phyloP scores from a whole-genome alignment of 192 early-diverging fungal species.

The Coemansia sp. region DNA sequence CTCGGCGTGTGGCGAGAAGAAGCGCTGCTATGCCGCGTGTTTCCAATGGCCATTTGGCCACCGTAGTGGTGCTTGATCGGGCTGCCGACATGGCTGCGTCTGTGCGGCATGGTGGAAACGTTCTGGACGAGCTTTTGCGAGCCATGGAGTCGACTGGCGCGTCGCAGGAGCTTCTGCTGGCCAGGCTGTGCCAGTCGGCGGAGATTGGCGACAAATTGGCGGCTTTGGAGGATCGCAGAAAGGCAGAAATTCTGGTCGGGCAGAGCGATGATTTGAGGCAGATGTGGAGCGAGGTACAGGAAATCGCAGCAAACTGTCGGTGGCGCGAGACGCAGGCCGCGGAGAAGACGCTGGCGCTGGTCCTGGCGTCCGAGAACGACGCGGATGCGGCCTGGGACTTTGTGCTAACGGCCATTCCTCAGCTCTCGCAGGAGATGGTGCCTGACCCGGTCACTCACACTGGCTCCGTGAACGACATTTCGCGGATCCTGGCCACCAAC shows the following conservation, averaged over 20 bases:
- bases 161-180: not conserved
- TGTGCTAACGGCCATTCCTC: slow-evolving; percentile 36
- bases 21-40: slow-evolving; percentile 25
- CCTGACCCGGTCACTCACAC: not conserved
- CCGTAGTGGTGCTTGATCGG: slow-evolving; percentile 46
- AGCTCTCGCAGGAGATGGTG: slow-evolving; percentile 12
- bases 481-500: not conserved
- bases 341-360: slow-evolving; percentile 49
- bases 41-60: slow-evolving; percentile 5
- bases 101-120: slow-evolving; percentile 27
- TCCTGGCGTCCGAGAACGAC: slow-evolving; percentile 30
- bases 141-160: slow-evolving; percentile 6
- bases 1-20: slow-evolving; percentile 25
- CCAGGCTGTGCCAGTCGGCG: not conserved
- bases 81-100: slow-evolving; percentile 38
- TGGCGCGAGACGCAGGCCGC: slow-evolving; percentile 45
- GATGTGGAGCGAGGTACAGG: slow-evolving; percentile 8
- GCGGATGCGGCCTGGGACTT: slow-evolving; percentile 48
- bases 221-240: not conserved
- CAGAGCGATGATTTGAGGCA: not conserved
- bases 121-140: slow-evolving; percentile 34
- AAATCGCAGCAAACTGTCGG: slow-evolving; percentile 5
- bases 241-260: not conserved
- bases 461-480: not conserved
- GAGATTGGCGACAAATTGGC: not conserved